Evolutionary conservation across 2,329 filamentous ascomycete species (phyloP).

Genomic region (Pseudocercospora musae): DNA sequence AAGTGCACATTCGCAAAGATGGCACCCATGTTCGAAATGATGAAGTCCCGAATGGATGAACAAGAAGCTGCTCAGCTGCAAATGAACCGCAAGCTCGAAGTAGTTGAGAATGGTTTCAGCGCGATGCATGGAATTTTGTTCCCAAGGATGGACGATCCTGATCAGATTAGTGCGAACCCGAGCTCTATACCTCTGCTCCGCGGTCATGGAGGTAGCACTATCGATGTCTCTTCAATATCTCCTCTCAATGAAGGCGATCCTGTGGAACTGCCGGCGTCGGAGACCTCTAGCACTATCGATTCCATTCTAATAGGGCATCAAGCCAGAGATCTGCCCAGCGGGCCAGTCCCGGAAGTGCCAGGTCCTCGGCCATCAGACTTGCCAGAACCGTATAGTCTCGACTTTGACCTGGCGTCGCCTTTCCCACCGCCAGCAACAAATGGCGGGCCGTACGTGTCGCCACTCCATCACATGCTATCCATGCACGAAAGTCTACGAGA

Average conservation of each 20-base stretch:
- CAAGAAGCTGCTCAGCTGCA: constrained; percentile 44
- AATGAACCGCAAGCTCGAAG: constrained; percentile 43
- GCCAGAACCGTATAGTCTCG: constrained; percentile 24
- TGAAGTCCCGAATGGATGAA: constrained; percentile 44
- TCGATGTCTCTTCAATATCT: neutral
- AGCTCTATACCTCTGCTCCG: constrained; percentile 23
- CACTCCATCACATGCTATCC: constrained; percentile 57
- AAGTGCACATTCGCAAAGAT: constrained; percentile 47
- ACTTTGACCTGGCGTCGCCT: constrained; percentile 29
- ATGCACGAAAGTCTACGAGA: constrained; percentile 60
- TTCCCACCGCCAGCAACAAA: constrained; percentile 27
- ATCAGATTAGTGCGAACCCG: constrained; percentile 23
- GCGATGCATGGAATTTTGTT: constrained; percentile 44
- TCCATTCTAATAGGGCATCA: neutral
- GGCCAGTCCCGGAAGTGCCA: constrained; percentile 17
- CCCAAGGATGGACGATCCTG: constrained; percentile 17
- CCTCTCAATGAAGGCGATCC: constrained; percentile 4
- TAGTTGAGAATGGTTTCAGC: constrained; percentile 44
- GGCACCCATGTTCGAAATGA: constrained; percentile 43
- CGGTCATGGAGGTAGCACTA: constrained; percentile 1
- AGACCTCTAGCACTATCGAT: neutral
- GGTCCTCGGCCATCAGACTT: constrained; percentile 24
- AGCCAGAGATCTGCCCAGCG: constrained; percentile 2
- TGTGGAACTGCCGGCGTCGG: neutral
- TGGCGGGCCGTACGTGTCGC: constrained; percentile 42